phyloP scores from a whole-genome alignment of 2,329 filamentous ascomycete genomes.

The Cercospora sp. region DNA sequence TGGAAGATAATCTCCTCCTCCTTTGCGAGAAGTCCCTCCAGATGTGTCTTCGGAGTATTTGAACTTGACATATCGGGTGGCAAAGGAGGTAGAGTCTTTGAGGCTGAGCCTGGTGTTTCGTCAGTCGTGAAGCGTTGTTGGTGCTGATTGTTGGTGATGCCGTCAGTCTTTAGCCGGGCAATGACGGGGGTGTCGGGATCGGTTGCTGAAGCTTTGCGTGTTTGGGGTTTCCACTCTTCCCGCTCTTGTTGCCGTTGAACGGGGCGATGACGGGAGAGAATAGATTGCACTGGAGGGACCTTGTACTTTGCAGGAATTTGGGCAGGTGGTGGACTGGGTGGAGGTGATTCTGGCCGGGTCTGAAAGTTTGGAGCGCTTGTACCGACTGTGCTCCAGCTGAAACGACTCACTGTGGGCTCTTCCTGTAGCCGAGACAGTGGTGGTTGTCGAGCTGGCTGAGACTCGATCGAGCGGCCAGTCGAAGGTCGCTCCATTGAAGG shows the following conservation, averaged over 20 bases:
- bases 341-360: constrained; percentile 38
- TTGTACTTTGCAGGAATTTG: constrained; percentile 37
- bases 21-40: constrained; percentile 65
- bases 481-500: constrained; percentile 24
- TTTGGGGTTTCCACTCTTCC: constrained; percentile 31
- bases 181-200: constrained; percentile 11
- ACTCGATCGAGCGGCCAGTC: constrained; percentile 9
- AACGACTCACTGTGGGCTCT: constrained; percentile 35
- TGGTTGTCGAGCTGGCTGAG: constrained; percentile 5
- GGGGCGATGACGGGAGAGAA: constrained; percentile 37
- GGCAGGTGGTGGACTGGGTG: constrained; percentile 45
- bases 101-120: constrained; percentile 20
- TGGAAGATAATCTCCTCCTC: constrained; percentile 66
- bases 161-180: constrained; percentile 19
- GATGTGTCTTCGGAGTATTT: constrained; percentile 45
- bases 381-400: constrained; percentile 46
- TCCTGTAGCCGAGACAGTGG: constrained; percentile 11
- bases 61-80: constrained; percentile 47
- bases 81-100: constrained; percentile 34
- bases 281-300: constrained; percentile 34
- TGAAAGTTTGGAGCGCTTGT: constrained; percentile 42
- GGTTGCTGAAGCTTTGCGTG: constrained; percentile 25
- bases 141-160: constrained; percentile 13
- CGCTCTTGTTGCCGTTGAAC: constrained; percentile 33
- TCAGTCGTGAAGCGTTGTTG: constrained; percentile 13